Base-by-base conservation (phyloP, 1,139 yeast genomes). In the Pichia cactophila region DNA sequence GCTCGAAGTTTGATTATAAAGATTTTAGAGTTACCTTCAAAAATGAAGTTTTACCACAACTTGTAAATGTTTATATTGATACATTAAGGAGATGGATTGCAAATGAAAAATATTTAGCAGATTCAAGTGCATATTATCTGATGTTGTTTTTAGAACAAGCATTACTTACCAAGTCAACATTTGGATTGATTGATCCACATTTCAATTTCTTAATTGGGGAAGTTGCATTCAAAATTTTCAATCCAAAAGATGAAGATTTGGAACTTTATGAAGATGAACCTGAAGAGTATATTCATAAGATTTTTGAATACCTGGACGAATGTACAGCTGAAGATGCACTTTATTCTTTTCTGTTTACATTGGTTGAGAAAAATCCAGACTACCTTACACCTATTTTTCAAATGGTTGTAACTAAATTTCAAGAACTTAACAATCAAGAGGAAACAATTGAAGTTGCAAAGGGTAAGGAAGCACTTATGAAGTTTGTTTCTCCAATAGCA, bases 211-310 rank as follows among this genome's bases (percentile, higher is more conserved):
- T 92, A 45, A 71, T 90, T 28, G 71, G 83, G 16, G 89, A 83
- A 58, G 81, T 92, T 53, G 74, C 90, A 12, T 89, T 77, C 68
- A 97, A 97, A 5, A 67, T 88, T 46, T 69, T 92, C 47, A 77
- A 86, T 55, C 90, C 95, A 11, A 74, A 77, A 23, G 86, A 85
- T 52, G 78, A 76, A 12, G 80, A 79, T 28, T 70, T 89, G 53
- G 95, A 87, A 55, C 68, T 80, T 36, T 90, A 86, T 68, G 96
- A 89, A 54, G 80, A 77, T 54, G 97, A 92, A 61, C 97, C 97
- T 7, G 86, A 80, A 51, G 97, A 90, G 65, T 92, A 89, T 63
- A 86, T 92, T 55, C 90, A 86, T 65, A 75, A 84, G 57, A 80
- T 81, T 51, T 74, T 88, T 61, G 95, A 88, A 62, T 69, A 78